Percentiles rank a stretch among this genome's conserved stretches.
These are phyloP conservation scores for Aspergillus oerlinghausenensis DNA, from an alignment of 2,329 filamentous ascomycete genomes.

Conservation along the genomic window DNA sequence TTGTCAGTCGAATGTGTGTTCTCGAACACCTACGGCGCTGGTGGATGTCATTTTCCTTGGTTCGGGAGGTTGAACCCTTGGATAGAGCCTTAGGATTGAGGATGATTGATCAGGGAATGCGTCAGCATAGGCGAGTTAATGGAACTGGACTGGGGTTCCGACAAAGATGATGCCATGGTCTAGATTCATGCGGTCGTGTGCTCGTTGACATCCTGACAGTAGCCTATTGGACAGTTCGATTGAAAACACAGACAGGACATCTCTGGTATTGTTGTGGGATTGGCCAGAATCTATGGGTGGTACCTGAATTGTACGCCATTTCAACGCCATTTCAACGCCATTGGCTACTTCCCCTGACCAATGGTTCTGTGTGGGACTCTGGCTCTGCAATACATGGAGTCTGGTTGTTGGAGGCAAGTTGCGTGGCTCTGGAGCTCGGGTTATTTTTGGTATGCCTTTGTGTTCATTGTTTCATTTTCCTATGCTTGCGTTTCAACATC, in stretches of 20 bases:
- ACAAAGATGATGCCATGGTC: background rate
- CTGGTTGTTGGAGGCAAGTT: background rate
- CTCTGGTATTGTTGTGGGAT: background rate
- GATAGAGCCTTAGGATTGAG: background rate
- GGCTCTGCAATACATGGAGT: background rate
- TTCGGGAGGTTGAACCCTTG: background rate
- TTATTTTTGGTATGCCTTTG: background rate
- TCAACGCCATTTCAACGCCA: background rate
- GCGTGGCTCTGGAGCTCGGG: background rate
- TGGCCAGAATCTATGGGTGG: background rate
- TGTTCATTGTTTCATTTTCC: background rate
- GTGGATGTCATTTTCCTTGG: background rate
- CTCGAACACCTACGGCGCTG: background rate
- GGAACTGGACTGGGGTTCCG: background rate
- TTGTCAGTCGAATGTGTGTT: background rate
- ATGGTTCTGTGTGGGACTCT: background rate
- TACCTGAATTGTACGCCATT: background rate
- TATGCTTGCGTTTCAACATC: background rate
- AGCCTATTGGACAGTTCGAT: background rate
- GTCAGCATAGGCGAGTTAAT: background rate
- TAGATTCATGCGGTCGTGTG: background rate
- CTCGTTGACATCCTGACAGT: background rate
- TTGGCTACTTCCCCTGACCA: background rate
- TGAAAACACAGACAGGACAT: background rate
- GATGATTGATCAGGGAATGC: background rate